phyloP scores from a whole-genome alignment of 2,329 filamentous ascomycete genomes.

The Eutypella sp. region DNA sequence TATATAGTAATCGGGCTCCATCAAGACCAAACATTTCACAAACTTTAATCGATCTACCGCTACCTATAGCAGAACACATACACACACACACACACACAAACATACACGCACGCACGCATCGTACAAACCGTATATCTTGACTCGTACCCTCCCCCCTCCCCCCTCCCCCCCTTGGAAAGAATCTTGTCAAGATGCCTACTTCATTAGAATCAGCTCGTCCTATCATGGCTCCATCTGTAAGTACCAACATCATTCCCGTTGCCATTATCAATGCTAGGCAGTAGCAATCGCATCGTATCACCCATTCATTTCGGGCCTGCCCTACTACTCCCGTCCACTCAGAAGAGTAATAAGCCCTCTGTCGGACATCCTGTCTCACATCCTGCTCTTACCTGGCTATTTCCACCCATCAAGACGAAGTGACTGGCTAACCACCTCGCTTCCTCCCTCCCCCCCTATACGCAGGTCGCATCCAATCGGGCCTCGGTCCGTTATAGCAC shows the following conservation, averaged over 20 bases:
- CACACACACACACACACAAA: neutral
- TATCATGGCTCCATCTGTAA: conserved; percentile 59
- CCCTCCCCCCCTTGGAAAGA: neutral
- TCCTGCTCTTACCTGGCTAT: neutral
- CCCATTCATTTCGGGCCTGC: too few relatives aligned
- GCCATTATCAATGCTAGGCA: neutral
- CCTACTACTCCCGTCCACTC: too few relatives aligned
- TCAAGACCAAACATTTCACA: neutral
- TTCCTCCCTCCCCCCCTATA: conserved; percentile 1
- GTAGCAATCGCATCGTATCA: neutral
- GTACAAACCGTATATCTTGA: neutral
- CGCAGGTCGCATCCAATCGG: conserved; percentile 35
- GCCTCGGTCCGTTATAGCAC: conserved; percentile 55
- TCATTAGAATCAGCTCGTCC: conserved; percentile 57
- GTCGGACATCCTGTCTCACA: too few relatives aligned
- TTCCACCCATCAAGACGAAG: neutral
- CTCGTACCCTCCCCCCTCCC: neutral
- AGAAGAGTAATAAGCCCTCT: too few relatives aligned
- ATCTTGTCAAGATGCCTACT: conserved; percentile 41
- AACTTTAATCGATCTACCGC: too few relatives aligned
- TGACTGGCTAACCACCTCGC: neutral
- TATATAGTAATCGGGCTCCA: neutral
- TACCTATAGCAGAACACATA: too few relatives aligned
- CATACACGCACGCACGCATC: neutral
- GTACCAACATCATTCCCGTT: conserved; percentile 25